A percentile compares a stretch with the other conserved stretches of the same genome.
phyloP scores from a whole-genome alignment of 352 stramenopile species.

The Plasmopara viticola region DNA sequence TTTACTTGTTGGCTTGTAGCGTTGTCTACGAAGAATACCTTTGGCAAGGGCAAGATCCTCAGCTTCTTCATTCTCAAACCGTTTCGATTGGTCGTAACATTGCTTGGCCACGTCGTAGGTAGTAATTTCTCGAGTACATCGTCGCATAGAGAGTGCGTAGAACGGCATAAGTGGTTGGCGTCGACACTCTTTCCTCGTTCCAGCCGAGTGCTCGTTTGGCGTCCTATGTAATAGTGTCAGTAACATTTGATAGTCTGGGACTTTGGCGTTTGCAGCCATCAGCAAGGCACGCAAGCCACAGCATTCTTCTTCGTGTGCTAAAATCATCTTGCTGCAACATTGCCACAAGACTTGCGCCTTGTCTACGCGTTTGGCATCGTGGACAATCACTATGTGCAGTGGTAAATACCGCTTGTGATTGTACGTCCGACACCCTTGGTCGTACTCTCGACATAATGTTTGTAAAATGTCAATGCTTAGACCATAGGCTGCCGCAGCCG shows the following conservation, averaged over 20 bases:
- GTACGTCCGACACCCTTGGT: conserved; percentile 33
- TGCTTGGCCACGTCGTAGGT: conserved; percentile 17
- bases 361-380: conserved; percentile 15
- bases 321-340: conserved; percentile 26
- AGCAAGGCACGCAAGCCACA: conserved; percentile 37
- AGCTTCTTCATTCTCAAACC: conserved; percentile 42
- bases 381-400: conserved; percentile 39
- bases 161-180: conserved; percentile 33
- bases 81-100: conserved; percentile 41
- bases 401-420: conserved; percentile 38
- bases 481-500: conserved; percentile 26
- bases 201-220: conserved; percentile 17
- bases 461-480: conserved; percentile 14
- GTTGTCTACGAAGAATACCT: conserved; percentile 37
- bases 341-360: conserved; percentile 27
- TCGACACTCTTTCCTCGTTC: not conserved
- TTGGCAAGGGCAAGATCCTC: conserved; percentile 59
- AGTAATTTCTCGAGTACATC: conserved; percentile 23
- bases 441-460: conserved; percentile 25
- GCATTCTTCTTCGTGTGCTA: conserved; percentile 26
- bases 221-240: conserved; percentile 32
- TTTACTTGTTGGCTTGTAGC: conserved; percentile 41
- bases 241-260: conserved; percentile 29
- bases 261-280: conserved; percentile 29
- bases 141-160: conserved; percentile 39